Evolutionary conservation across 805 yeast genomes (phyloP).

Genomic region (Metschnikowia aberdeeniae): DNA sequence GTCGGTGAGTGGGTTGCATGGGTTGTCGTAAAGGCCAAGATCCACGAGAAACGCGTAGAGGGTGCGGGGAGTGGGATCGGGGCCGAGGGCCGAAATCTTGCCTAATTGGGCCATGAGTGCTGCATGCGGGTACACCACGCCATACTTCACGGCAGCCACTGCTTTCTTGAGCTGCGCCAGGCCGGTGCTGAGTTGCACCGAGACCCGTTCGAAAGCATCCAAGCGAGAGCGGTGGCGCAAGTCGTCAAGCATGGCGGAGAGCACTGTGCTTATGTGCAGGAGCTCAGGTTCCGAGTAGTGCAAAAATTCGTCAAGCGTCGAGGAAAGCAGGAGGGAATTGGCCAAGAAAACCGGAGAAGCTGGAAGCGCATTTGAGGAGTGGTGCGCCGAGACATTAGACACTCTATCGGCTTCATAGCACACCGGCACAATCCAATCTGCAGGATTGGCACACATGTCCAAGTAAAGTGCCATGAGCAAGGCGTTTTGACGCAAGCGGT

Average conservation of each 20-base stretch:
- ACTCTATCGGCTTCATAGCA: constrained; percentile 6
- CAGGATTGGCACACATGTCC: constrained; percentile 20
- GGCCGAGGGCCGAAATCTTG: constrained; percentile 4
- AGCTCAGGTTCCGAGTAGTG: constrained; percentile 8
- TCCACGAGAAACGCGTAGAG: constrained; percentile 15
- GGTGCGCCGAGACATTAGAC: constrained; percentile 20
- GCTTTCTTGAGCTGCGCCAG: constrained; percentile 22
- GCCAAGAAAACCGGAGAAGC: constrained; percentile 22
- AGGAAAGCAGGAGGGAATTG: constrained; percentile 19
- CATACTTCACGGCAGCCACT: constrained; percentile 28
- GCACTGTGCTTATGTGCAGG: constrained; percentile 2
- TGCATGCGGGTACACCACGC: constrained; percentile 32
- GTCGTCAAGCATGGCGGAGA: not conserved
- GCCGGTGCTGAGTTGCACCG: constrained; percentile 28
- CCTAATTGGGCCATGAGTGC: constrained; percentile 11
- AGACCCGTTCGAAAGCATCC: constrained; percentile 21
- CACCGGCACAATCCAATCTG: constrained; percentile 26
- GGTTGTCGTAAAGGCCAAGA: constrained; percentile 23
- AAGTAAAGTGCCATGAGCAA: constrained; percentile 28
- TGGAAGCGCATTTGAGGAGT: constrained; percentile 27
- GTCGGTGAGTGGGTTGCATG: constrained; percentile 23
- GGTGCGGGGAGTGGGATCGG: constrained; percentile 8
- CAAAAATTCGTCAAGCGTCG: constrained; percentile 13
- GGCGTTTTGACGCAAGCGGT: constrained; percentile 26
- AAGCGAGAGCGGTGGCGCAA: not conserved